Base-by-base conservation (phyloP, 345 rosid species). In the Hypericum androsaemum region DNA sequence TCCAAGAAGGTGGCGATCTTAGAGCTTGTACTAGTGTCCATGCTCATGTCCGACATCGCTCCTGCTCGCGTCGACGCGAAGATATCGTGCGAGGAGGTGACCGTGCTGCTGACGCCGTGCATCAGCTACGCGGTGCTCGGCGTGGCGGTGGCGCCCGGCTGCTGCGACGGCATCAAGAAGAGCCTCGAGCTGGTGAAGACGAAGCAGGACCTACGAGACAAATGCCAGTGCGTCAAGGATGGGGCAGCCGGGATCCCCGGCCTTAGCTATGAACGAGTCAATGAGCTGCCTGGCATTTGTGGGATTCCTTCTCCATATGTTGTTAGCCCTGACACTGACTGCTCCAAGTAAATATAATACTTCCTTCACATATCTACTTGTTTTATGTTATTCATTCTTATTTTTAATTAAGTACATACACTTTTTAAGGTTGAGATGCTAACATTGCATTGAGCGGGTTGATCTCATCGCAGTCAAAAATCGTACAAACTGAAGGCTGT, bases 211-310 rank as follows among this genome's bases (percentile, higher is more conserved):
- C 58, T 48, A 10, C 50, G 60, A 56, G 17, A 10, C 14, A 49
- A 57, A 13, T 72, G 77, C 39, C 40, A 53, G 8, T 67, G 77
- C 12, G 61, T 72, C 10, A 60, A 72, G 48, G 59, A 60, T 37
- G 61, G 64, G 8, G 77, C 77, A 44, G 70, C 64, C 2, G 43
- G 12, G 16, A 71, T 66, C 64, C 68, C 71, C 17, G 64, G 64
- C 12, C 48, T 64, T n/a, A 56, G 47, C 52, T 55, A 63, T 37
- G 37, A 22, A 3, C 46, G 50, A 4, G 56, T 63, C 41, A 55
- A 54, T 16, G 49, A 54, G 43, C 61, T 63, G 47, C 60, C 60
- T 13, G 60, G 16, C 12, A 49, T 12, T 5, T 63, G 66, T 42
- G 44, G 45, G 11, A 36, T 47, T 37, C 41, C 60, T 47, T 41